Evolutionary conservation across 495 filamentous ascomycete species (phyloP).

Genomic region (Penicillium coprophilum): DNA sequence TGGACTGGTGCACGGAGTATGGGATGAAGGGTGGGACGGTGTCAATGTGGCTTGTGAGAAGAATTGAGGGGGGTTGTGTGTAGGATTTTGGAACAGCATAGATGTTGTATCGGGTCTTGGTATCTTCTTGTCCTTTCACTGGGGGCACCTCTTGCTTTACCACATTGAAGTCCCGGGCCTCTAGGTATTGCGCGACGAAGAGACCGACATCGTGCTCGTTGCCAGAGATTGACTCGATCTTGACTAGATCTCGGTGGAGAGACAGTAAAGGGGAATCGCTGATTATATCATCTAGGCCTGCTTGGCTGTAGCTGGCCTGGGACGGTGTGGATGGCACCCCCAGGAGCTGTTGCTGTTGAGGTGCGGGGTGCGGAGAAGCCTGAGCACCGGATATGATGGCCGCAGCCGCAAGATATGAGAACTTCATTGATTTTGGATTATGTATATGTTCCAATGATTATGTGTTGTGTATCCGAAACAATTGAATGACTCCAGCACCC

Average conservation of each 20-base stretch:
- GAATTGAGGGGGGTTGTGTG: constrained; percentile 54
- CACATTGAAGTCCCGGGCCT: constrained; percentile 62
- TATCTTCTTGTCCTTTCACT: constrained; percentile 10
- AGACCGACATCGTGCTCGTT: constrained; percentile 67
- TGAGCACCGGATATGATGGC: constrained; percentile 23
- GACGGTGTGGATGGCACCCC: constrained; percentile 9
- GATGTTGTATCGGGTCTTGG: constrained; percentile 66
- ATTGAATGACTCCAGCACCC: background rate
- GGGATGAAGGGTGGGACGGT: constrained; percentile 68
- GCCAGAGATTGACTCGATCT: constrained; percentile 72
- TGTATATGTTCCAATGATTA: background rate
- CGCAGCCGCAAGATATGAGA: constrained; percentile 23
- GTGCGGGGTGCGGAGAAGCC: constrained; percentile 41
- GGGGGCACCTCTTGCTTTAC: constrained; percentile 55
- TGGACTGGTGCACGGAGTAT: constrained; percentile 30
- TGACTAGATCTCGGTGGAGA: constrained; percentile 74
- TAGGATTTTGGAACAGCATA: constrained; percentile 67
- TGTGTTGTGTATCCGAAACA: background rate
- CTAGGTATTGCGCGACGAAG: constrained; percentile 69
- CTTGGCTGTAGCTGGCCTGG: constrained; percentile 3
- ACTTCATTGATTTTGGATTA: constrained; percentile 22
- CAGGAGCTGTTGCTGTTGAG: constrained; percentile 22
- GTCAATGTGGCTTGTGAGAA: constrained; percentile 77
- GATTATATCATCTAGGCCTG: constrained; percentile 31
- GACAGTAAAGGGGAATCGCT: constrained; percentile 58